Percentiles rank a stretch among this genome's conserved stretches.
Evolutionary conservation across 2,329 filamentous ascomycete genomes (phyloP).

Genomic region (Dactylonectria estremocensis): DNA sequence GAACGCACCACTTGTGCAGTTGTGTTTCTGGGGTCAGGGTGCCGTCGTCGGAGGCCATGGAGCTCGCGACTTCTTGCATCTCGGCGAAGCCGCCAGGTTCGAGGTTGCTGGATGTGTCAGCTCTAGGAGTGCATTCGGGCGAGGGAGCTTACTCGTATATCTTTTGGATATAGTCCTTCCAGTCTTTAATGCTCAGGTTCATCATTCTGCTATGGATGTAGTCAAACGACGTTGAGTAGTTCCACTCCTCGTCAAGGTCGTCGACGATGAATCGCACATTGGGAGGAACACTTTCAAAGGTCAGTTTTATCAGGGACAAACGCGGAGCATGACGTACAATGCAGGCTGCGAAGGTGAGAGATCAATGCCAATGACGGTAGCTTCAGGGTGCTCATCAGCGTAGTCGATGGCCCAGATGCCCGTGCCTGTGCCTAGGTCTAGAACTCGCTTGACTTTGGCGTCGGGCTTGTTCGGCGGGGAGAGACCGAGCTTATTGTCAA

Average conservation of each 20-base stretch:
- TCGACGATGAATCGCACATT: slow-evolving; percentile 15
- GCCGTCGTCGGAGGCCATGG: no score
- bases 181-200: slow-evolving; percentile 17
- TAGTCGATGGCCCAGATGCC: slow-evolving; percentile 20
- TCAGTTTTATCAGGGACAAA: not conserved
- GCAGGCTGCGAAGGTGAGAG: slow-evolving; percentile 2
- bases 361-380: slow-evolving; percentile 2
- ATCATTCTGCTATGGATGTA: slow-evolving; percentile 23
- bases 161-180: slow-evolving; percentile 1
- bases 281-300: not conserved
- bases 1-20: no score
- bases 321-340: not conserved
- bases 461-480: not conserved
- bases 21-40: no score
- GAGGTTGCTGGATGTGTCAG: no score
- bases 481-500: not conserved
- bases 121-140: no score
- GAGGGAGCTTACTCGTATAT: not conserved
- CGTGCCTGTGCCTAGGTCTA: not conserved
- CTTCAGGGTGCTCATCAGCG: slow-evolving; percentile 18
- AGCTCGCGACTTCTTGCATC: no score
- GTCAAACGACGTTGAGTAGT: slow-evolving; percentile 6
- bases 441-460: slow-evolving; percentile 12
- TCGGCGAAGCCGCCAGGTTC: no score
- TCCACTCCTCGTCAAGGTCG: slow-evolving; percentile 20